Percentiles rank a stretch among this genome's conserved stretches.
Conservation (phyloP, 164 flowering plant genomes). For the Malania oleifera region DNA sequence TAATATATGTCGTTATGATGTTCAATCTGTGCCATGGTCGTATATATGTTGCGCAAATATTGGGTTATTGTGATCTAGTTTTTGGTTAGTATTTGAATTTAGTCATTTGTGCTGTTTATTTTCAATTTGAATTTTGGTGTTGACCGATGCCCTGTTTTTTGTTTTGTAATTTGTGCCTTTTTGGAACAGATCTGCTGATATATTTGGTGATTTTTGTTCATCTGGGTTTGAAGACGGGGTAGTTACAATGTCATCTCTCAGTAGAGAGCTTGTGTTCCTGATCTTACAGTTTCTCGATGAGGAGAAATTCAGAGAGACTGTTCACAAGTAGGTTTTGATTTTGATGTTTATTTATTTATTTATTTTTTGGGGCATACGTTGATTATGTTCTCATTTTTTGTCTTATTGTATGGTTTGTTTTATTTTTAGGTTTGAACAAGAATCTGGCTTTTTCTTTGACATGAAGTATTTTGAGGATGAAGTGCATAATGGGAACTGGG, state of each 20-base stretch:
- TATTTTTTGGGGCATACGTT: not conserved
- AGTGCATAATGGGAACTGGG: constrained; percentile 78
- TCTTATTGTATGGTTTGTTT: constrained; percentile 10
- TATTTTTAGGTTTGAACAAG: constrained; percentile 67
- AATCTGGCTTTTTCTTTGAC: constrained; percentile 89
- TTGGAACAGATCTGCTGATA: constrained; percentile 30
- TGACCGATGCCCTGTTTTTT: constrained; percentile 1
- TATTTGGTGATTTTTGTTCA: constrained; percentile 10
- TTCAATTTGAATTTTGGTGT: not conserved
- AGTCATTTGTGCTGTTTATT: constrained; percentile 2
- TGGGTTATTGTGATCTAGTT: constrained; percentile 17
- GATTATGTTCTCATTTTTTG: constrained; percentile 8
- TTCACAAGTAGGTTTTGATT: constrained; percentile 53
- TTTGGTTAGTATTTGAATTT: constrained; percentile 2
- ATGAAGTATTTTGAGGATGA: constrained; percentile 85
- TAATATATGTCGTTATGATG: not conserved
- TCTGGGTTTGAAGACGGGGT: constrained; percentile 15
- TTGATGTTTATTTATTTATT: not conserved
- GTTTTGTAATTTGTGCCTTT: not conserved
- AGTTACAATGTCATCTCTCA: constrained; percentile 61
- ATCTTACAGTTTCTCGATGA: constrained; percentile 78
- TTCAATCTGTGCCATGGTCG: not conserved
- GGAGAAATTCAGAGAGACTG: constrained; percentile 76
- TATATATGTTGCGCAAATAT: not conserved
- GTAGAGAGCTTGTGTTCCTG: constrained; percentile 75